Evolutionary conservation across 2,329 filamentous ascomycete species (phyloP), one percentile per base, ranked within the genome.

Genomic region (Zopfia rhizophila): DNA sequence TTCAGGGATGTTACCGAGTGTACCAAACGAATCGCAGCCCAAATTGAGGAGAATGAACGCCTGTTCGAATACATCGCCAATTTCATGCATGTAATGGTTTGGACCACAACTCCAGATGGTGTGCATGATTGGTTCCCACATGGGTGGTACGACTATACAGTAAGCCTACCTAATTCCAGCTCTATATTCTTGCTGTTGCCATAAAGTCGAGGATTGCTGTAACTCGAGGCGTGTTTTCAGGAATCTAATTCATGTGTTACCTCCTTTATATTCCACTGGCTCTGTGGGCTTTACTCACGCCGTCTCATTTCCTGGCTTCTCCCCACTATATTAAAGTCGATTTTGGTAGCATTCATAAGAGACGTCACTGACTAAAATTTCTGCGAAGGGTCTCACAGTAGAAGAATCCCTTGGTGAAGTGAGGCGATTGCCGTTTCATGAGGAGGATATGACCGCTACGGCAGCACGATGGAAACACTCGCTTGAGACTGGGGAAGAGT

Each of bases 61-160:
- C 82, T 88, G 36, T 92, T 93, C 67, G 84, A 85, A 60, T 77
- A 87, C 5, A 91, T 92, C 36, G 89, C 87, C 54, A 89, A 92
- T 53, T 87, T 76, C 55, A 73, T 78, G 41, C 74, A 74, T 1
- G 67, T 73, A 31, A 73, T 81, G 70, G 85, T 92, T 4, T 93
- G 89, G 88, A 91, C 87, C 0, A 83, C 88, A 0, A 84, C 73
- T 0, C 79, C 87, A 0, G 81, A 87, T 12, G 89, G 89, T 0
- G 58, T 75, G 18, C 79, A 84, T 55, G 88, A 92, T 58, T 92
- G 90, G 71, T 92, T 87, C 68, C 89, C 88, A 47, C 82, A 83
- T 33, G 77, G 86, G n/a, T 93, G 89, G 87, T 90, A 89, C 60
- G 81, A 83, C n/a, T 92, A 89, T 58, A 92, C 89, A 8, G 67